These are phyloP conservation scores for Boletus reticulatus DNA, from an alignment of 768 basidiomycete species.

Conservation along the genomic window DNA sequence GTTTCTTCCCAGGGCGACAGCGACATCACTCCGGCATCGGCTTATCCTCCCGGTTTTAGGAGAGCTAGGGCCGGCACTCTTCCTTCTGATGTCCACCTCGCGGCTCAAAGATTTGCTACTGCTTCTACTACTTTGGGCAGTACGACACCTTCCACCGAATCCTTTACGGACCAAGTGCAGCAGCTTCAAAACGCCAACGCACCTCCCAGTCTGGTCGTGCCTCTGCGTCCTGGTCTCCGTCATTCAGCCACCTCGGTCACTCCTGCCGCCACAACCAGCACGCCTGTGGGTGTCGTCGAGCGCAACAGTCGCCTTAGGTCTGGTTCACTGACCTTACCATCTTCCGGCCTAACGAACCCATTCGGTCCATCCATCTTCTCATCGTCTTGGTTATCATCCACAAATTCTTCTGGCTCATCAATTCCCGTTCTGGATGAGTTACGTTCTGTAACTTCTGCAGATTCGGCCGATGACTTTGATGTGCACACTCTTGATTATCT, in stretches of 20 bases:
- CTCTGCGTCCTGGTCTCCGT: slow-evolving; percentile 64
- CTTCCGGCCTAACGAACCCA: slow-evolving; percentile 73
- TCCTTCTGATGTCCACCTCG: slow-evolving; percentile 91
- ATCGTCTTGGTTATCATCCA: slow-evolving; percentile 79
- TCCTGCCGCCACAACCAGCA: slow-evolving; percentile 45
- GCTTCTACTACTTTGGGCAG: slow-evolving; percentile 56
- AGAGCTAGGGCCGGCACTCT: slow-evolving; percentile 97
- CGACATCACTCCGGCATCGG: slow-evolving; percentile 62
- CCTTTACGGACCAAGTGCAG: slow-evolving; percentile 46
- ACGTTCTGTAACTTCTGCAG: slow-evolving; percentile 75
- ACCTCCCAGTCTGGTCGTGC: slow-evolving; percentile 40
- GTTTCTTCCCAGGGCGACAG: slow-evolving; percentile 57
- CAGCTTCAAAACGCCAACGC: slow-evolving; percentile 36
- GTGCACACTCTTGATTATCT: slow-evolving; percentile 96
- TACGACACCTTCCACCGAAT: slow-evolving; percentile 48
- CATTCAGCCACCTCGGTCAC: slow-evolving; percentile 72
- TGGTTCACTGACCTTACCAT: slow-evolving; percentile 86
- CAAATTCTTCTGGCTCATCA: slow-evolving; percentile 53
- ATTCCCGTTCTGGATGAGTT: slow-evolving; percentile 75
- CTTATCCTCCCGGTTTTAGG: slow-evolving; percentile 84
- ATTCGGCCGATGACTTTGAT: slow-evolving; percentile 84
- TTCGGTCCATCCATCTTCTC: slow-evolving; percentile 90
- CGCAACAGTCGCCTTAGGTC: slow-evolving; percentile 85
- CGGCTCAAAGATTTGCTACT: slow-evolving; percentile 77
- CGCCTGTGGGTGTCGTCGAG: slow-evolving; percentile 40